Evolutionary conservation across 352 stramenopile species (phyloP), one percentile per base, ranked within the genome.

Genomic region (Pythium rishiriense): DNA sequence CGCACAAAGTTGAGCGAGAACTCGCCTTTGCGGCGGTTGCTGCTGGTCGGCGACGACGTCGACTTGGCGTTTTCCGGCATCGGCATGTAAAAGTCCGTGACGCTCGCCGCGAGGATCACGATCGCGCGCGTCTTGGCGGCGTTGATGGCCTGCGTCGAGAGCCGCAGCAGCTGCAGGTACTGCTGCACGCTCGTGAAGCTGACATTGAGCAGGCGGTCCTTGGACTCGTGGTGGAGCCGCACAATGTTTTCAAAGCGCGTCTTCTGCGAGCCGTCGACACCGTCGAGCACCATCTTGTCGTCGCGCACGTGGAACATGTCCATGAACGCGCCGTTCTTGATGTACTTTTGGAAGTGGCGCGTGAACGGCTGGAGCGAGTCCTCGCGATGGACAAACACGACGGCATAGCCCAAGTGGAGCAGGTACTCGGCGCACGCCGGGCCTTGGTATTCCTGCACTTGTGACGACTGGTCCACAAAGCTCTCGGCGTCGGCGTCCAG

Each of bases 1-100:
- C 79, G 86, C 33, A 91, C 83, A 45, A 94, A 91, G 56, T 88
- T 91, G 46, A 94, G 69, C 45, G 84, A 91, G 58, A 88, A 91
- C 31, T 90, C 76, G 25, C 75, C 76, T 15, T 75, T 82, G 28
- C 66, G 21, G 11, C 22, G 39, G 10, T 22, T 48, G 21, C 43
- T 65, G 42, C 45, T 71, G 28, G 22, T 43, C 21, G n/a, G 49
- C 12, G 60, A 51, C 17, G 60, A 67, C 29, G 60, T 56, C 14
- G 58, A 37, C 24, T 50, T 59, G 33, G 51, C 47, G 47, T 62
- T 65, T 21, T 78, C 55, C 37, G 70, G 74, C 17, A 69, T 59
- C 21, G 63, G 71, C 31, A 92, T 82, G 69, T 93, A 91, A 45
- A 92, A 94, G 66, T 94, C 79, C 75, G 90, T 90, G 50, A 94